Percentiles rank a stretch among this genome's conserved stretches.
phyloP scores from a whole-genome alignment of 257 asterid genomes.

The Solanum arcanum region DNA sequence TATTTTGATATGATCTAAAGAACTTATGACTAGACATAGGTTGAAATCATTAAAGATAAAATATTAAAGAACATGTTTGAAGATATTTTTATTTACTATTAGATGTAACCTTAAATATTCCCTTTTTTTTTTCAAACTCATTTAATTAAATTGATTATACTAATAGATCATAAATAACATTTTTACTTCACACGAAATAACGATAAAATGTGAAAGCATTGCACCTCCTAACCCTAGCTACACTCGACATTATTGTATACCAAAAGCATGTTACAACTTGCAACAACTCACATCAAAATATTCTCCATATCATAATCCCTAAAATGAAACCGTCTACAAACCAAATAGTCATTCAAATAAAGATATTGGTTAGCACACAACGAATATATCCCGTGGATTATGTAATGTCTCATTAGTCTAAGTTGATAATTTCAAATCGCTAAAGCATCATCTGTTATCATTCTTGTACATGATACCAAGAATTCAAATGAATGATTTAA shows the following conservation, averaged over 20 bases:
- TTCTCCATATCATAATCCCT: background rate
- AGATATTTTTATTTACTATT: background rate
- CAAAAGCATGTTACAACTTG: background rate
- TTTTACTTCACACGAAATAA: no score
- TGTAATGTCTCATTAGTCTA: background rate
- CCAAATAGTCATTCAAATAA: background rate
- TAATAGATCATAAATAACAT: background rate
- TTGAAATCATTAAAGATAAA: background rate
- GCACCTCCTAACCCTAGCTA: background rate
- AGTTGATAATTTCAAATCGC: background rate
- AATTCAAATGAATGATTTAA: background rate
- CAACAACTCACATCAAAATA: background rate
- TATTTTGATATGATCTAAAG: background rate
- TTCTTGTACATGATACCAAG: background rate
- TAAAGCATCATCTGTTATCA: background rate
- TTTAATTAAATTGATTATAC: background rate
- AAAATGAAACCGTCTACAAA: background rate
- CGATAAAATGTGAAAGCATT: background rate
- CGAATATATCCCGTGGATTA: background rate
- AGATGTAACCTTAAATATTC: background rate
- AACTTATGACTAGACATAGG: background rate
- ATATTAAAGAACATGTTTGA: background rate
- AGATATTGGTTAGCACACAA: background rate
- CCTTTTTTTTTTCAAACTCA: no score
- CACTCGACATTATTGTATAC: background rate